phyloP scores from a whole-genome alignment of 345 rosid genomes.

The Arabidopsis arenosa region DNA sequence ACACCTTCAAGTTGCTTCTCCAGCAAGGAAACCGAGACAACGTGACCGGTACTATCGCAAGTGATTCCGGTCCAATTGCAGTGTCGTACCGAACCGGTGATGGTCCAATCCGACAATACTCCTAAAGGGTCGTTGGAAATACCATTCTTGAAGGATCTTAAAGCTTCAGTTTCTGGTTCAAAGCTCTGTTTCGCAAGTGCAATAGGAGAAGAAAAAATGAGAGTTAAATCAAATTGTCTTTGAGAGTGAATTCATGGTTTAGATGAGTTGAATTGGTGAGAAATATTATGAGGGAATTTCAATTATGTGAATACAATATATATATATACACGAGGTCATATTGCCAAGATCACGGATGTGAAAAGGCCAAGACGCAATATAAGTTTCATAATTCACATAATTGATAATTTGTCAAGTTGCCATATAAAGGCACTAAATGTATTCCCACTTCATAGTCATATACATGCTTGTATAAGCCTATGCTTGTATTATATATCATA shows the following conservation, averaged over 20 bases:
- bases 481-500: constrained; percentile 17
- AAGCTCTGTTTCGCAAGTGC: constrained; percentile 46
- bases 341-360: constrained; percentile 40
- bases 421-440: constrained; percentile 33
- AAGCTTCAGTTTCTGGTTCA: constrained; percentile 58
- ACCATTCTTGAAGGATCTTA: constrained; percentile 62
- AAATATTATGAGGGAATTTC: not conserved
- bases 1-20: constrained; percentile 73
- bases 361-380: constrained; percentile 38
- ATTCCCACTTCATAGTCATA: constrained; percentile 17
- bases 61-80: constrained; percentile 87
- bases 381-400: constrained; percentile 5
- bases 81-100: constrained; percentile 52
- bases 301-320: not conserved
- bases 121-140: constrained; percentile 64
- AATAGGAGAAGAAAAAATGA: constrained; percentile 37
- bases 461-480: not conserved
- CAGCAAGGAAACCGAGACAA: constrained; percentile 54
- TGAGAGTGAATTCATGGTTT: constrained; percentile 37
- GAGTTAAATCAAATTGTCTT: constrained; percentile 30
- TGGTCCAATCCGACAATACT: constrained; percentile 62
- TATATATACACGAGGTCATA: not conserved
- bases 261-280: constrained; percentile 29
- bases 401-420: constrained; percentile 36
- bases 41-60: constrained; percentile 57